phyloP scores from a whole-genome alignment of 768 basidiomycete genomes.

The Serendipita sp. region DNA sequence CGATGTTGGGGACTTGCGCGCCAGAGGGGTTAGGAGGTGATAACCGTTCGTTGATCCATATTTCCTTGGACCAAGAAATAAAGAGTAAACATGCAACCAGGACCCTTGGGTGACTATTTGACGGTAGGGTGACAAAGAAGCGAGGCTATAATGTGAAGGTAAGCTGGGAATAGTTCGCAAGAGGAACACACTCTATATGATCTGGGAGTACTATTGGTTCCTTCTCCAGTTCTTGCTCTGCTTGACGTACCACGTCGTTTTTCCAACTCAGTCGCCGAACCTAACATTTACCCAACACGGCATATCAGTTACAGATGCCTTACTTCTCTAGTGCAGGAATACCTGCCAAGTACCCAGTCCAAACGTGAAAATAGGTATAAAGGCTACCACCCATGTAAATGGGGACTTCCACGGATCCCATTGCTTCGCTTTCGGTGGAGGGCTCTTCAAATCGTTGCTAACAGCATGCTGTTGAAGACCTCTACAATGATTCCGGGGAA shows the following conservation, averaged over 20 bases:
- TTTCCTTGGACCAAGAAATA: conserved; percentile 76
- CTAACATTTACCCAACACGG: conserved; percentile 43
- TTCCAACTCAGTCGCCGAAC: conserved; percentile 90
- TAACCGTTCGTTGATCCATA: conserved; percentile 77
- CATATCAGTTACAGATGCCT: neutral
- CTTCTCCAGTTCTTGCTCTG: conserved; percentile 74
- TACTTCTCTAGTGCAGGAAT: neutral
- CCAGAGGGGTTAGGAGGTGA: conserved; percentile 73
- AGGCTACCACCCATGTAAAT: conserved; percentile 37
- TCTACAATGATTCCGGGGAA: neutral
- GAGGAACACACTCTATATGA: conserved; percentile 57
- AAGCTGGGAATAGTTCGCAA: conserved; percentile 11
- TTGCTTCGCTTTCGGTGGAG: conserved; percentile 1
- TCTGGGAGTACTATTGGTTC: conserved; percentile 64
- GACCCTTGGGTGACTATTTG: conserved; percentile 62
- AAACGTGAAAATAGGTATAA: conserved; percentile 82
- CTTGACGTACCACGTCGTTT: conserved; percentile 76
- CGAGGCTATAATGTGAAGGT: conserved; percentile 4
- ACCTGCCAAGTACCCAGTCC: conserved; percentile 44
- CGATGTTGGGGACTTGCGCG: conserved; percentile 24
- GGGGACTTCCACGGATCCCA: conserved; percentile 9
- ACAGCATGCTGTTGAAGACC: neutral
- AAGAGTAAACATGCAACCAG: conserved; percentile 63
- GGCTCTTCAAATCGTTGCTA: neutral
- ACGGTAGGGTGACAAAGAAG: conserved; percentile 23